Percentiles rank a stretch among this genome's conserved stretches.
Evolutionary conservation across 441 rosid species (phyloP).

Genomic region (Eruca vesicaria): DNA sequence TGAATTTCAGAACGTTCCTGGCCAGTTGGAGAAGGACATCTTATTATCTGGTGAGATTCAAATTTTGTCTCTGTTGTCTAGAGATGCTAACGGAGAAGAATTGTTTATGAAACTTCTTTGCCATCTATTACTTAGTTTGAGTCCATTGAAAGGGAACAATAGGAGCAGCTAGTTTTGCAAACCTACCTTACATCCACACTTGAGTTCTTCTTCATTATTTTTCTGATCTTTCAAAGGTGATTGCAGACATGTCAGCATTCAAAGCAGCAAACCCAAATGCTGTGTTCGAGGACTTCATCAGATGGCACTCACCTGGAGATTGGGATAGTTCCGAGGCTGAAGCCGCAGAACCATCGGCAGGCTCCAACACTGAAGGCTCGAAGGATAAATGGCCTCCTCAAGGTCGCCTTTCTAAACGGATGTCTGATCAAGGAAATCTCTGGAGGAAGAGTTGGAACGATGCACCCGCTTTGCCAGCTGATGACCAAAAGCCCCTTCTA

Average conservation of each 20-base stretch:
- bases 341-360: conserved; percentile 43
- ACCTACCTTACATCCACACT: not conserved
- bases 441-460: conserved; percentile 95
- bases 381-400: conserved; percentile 85
- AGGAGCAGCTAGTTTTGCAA: not conserved
- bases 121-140: not conserved
- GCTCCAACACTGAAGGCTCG: conserved; percentile 31
- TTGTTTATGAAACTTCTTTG: not conserved
- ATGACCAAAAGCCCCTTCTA: conserved; percentile 85
- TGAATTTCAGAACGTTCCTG: conserved; percentile 86
- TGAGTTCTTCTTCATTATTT: not conserved
- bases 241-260: conserved; percentile 96
- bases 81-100: conserved; percentile 1
- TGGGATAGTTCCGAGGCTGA: conserved; percentile 59
- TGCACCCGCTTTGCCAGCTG: conserved; percentile 76
- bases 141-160: not conserved
- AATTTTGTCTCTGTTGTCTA: not conserved
- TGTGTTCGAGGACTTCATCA: conserved; percentile 92
- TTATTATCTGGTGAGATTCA: conserved; percentile 69
- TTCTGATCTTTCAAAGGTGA: conserved; percentile 18
- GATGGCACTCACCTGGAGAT: conserved; percentile 99
- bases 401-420: conserved; percentile 84
- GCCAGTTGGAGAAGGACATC: conserved; percentile 94
- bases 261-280: conserved; percentile 99
- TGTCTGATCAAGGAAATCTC: conserved; percentile 89